Percentiles rank a stretch among this genome's conserved stretches.
phyloP scores from a whole-genome alignment of 768 basidiomycete genomes.

The Hericium erinaceus region DNA sequence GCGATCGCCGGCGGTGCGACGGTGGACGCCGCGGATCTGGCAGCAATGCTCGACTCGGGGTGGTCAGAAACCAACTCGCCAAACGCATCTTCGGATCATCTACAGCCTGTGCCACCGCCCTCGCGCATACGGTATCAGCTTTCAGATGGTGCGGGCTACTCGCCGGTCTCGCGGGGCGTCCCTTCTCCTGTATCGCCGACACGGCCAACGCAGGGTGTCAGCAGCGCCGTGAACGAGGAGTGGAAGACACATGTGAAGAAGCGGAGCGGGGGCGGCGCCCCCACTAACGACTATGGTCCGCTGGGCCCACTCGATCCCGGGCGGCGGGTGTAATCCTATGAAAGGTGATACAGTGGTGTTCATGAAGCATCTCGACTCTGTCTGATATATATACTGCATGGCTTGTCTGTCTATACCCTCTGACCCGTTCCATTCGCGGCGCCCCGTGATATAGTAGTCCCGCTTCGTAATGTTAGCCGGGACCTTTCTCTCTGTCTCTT shows the following conservation, averaged over 20 bases:
- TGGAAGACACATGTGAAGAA: conserved; percentile 33
- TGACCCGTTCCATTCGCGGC: background rate
- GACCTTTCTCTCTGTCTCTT: background rate
- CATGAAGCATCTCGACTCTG: conserved; percentile 1
- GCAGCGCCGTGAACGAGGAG: conserved; percentile 27
- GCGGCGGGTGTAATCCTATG: background rate
- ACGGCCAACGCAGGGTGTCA: conserved; percentile 22
- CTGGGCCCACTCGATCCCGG: conserved; percentile 34
- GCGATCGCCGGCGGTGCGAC: conserved; percentile 27
- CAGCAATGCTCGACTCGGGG: conserved; percentile 87
- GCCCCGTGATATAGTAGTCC: background rate
- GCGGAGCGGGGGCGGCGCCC: conserved; percentile 28
- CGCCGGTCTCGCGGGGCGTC: background rate
- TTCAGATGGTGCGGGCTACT: conserved; percentile 27
- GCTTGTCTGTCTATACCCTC: conserved; percentile 12
- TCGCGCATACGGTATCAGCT: conserved; percentile 51
- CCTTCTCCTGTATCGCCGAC: conserved; percentile 26
- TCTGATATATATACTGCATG: conserved; percentile 7
- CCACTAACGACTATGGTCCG: conserved; percentile 34
- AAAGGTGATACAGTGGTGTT: conserved; percentile 2
- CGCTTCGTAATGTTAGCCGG: background rate
- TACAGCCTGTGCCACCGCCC: conserved; percentile 17
- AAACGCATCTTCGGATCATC: conserved; percentile 24
- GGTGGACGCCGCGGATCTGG: conserved; percentile 68
- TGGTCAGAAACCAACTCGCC: conserved; percentile 69